Conservation (phyloP, 495 filamentous ascomycete genomes). For the Echria macrotheca region DNA sequence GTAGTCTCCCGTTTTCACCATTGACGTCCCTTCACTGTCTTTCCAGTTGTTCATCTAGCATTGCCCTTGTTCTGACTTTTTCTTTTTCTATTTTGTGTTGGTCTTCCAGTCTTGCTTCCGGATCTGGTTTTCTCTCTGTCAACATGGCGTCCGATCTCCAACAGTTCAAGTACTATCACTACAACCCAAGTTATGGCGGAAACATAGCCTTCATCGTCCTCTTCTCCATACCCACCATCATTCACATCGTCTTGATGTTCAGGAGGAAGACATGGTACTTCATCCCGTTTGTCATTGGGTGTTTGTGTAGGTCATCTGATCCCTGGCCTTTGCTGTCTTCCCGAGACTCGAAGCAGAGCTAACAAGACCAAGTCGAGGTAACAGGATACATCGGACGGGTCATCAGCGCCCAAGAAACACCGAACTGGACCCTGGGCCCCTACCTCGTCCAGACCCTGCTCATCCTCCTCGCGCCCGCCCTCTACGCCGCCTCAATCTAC, state of each 20-base stretch:
- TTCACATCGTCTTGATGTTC: constrained; percentile 46
- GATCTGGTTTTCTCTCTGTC: not conserved
- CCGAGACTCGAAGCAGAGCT: no score
- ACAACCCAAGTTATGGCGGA: constrained; percentile 45
- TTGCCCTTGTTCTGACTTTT: no score
- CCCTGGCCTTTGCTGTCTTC: no score
- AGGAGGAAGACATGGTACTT: constrained; percentile 54
- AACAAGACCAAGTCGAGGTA: constrained; percentile 50
- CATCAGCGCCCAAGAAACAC: constrained; percentile 28
- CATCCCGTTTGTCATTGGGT: constrained; percentile 52
- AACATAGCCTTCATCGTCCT: constrained; percentile 46
- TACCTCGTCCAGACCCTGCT: constrained; percentile 31
- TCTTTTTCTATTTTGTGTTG: no score
- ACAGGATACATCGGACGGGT: constrained; percentile 55
- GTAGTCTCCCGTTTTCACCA: no score
- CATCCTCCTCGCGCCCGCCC: constrained; percentile 34
- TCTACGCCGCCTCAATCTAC: constrained; percentile 50
- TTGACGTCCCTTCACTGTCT: no score
- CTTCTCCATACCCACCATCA: constrained; percentile 42
- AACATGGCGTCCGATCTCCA: not conserved
- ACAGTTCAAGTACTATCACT: constrained; percentile 35
- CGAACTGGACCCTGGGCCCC: constrained; percentile 29
- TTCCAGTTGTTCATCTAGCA: no score
- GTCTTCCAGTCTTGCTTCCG: no score
- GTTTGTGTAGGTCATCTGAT: constrained; percentile 44